Conservation (phyloP, 2,329 filamentous ascomycete species). For the Rosellinia necatrix region DNA sequence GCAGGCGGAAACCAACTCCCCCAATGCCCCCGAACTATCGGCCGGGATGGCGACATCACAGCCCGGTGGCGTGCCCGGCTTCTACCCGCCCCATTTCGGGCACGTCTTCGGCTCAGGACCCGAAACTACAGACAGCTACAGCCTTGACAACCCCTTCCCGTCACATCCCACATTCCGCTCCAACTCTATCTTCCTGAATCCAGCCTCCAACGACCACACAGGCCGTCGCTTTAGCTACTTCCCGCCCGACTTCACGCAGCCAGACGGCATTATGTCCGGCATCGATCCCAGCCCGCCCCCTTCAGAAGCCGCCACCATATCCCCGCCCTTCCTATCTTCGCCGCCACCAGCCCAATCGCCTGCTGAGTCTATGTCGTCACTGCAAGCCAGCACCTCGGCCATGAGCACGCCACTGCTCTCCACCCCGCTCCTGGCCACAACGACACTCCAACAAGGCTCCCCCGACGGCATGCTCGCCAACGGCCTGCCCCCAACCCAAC, state of each 20-base stretch:
- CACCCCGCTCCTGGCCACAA: conserved; percentile 32
- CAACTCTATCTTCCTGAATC: conserved; percentile 68
- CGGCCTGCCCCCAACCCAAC: conserved; percentile 21
- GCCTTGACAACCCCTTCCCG: conserved; percentile 48
- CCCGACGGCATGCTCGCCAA: conserved; percentile 32
- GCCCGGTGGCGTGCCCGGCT: conserved; percentile 43
- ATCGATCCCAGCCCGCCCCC: conserved; percentile 39
- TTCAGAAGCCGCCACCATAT: conserved; percentile 36
- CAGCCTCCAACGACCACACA: conserved; percentile 56
- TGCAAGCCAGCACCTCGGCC: conserved; percentile 30
- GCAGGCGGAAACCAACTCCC: conserved; percentile 54
- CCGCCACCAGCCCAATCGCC: conserved; percentile 37
- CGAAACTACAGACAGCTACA: conserved; percentile 56
- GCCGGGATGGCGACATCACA: conserved; percentile 43
- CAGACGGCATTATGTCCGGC: conserved; percentile 39
- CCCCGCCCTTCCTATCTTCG: conserved; percentile 39
- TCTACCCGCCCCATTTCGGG: conserved; percentile 60
- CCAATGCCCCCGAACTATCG: conserved; percentile 46
- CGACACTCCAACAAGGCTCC: conserved; percentile 31
- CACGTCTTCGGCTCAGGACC: conserved; percentile 62
- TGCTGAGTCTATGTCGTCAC: conserved; percentile 36
- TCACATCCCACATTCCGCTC: conserved; percentile 64
- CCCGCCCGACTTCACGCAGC: conserved; percentile 58
- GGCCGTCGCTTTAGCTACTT: conserved; percentile 68
- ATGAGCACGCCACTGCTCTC: conserved; percentile 37